These are phyloP conservation scores for Lagenidium giganteum DNA, from an alignment of 352 stramenopile genomes.

Conservation along the genomic window DNA sequence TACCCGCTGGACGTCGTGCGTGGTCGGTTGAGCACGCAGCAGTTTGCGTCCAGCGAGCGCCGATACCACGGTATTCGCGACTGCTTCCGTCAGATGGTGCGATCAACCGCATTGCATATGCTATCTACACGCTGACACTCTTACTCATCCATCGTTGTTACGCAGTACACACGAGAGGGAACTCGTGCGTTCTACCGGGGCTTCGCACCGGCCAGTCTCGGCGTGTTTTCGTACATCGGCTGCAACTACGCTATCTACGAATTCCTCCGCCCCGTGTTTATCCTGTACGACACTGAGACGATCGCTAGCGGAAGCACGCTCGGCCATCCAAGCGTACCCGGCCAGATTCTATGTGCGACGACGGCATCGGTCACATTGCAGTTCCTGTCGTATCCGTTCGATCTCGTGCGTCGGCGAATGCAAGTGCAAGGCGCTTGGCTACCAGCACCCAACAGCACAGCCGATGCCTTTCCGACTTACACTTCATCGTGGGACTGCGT, in stretches of 20 bases:
- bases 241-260: constrained; percentile 85
- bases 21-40: constrained; percentile 63
- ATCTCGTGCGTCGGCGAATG: constrained; percentile 73
- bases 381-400: constrained; percentile 74
- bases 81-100: constrained; percentile 52
- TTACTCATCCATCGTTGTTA: neutral
- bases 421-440: constrained; percentile 75
- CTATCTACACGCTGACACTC: no score
- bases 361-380: constrained; percentile 67
- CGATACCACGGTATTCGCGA: constrained; percentile 46
- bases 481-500: constrained; percentile 71
- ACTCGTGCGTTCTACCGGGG: constrained; percentile 67
- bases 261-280: constrained; percentile 70
- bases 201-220: constrained; percentile 62
- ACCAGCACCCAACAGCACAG: no score
- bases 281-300: constrained; percentile 68
- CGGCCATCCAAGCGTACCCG: constrained; percentile 59
- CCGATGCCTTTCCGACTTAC: constrained; percentile 64
- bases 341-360: constrained; percentile 74
- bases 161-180: constrained; percentile 33
- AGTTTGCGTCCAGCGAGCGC: constrained; percentile 27
- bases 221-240: constrained; percentile 79
- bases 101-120: no score
- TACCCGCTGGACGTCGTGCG: constrained; percentile 80
- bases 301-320: constrained; percentile 40